These are phyloP conservation scores for Globisporangium apiculatum DNA, from an alignment of 352 stramenopile species.

Conservation along the genomic window DNA sequence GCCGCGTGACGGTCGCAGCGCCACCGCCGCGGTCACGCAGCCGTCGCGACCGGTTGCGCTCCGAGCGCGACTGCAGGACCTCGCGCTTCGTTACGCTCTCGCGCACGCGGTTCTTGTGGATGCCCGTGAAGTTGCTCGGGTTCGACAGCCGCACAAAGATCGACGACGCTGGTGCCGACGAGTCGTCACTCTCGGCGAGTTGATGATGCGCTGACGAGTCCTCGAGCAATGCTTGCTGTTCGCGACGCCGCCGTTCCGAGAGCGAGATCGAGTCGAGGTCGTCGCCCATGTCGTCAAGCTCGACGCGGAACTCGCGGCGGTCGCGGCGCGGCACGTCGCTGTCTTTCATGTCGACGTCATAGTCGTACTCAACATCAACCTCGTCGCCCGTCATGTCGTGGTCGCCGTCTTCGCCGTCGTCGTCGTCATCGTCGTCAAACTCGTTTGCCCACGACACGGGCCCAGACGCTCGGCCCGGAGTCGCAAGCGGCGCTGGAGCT, in stretches of 20 bases:
- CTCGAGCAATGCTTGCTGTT: conserved; percentile 9
- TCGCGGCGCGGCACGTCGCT: conserved; percentile 19
- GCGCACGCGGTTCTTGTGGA: conserved; percentile 80
- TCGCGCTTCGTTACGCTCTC: conserved; percentile 80
- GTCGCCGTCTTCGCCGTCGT: conserved; percentile 53
- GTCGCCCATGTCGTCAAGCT: conserved; percentile 39
- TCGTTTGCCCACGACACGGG: conserved; percentile 66
- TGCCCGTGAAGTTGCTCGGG: conserved; percentile 83
- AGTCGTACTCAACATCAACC: conserved; percentile 27
- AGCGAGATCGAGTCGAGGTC: conserved; percentile 31
- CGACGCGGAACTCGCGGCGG: conserved; percentile 47
- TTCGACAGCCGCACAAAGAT: conserved; percentile 86
- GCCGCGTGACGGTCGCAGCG: conserved; percentile 25
- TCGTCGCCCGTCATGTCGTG: conserved; percentile 25
- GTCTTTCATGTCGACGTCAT: conserved; percentile 51
- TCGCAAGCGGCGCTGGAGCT: conserved; percentile 4
- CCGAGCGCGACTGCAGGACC: conserved; percentile 61
- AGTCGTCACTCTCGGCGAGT: conserved; percentile 52
- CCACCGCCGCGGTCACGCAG: conserved; percentile 49
- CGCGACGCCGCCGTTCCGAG: conserved; percentile 25
- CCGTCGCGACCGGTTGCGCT: conserved; percentile 65
- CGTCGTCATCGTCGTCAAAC: conserved; percentile 53
- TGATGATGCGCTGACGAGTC: conserved; percentile 30
- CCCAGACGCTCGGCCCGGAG: conserved; percentile 13
- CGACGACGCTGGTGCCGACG: conserved; percentile 27